Percentiles rank a stretch among this genome's conserved stretches.
Conservation (phyloP, 2,329 filamentous ascomycete genomes). For the Trichoderma sp. region DNA sequence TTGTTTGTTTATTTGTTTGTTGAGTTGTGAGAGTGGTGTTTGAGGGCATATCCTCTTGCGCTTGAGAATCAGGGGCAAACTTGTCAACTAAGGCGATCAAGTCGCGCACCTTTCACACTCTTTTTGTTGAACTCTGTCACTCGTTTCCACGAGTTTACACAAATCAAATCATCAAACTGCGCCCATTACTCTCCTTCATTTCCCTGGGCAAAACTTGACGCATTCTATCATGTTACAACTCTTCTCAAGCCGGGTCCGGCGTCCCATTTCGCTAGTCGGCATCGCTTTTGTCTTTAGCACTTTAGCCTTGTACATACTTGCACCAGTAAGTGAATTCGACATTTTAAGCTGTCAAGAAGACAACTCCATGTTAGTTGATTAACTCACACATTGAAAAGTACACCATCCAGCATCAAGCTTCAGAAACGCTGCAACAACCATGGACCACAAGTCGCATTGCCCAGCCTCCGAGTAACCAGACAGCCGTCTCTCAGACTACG, state of each 20-base stretch:
- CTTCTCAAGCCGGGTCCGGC: neutral
- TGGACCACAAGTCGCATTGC: neutral
- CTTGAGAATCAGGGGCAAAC: neutral
- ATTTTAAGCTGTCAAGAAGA: neutral
- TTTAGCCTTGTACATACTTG: constrained; percentile 12
- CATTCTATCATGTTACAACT: neutral
- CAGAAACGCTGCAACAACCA: neutral
- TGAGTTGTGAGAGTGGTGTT: neutral
- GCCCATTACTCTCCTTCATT: neutral
- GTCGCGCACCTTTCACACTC: neutral
- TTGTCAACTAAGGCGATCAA: neutral
- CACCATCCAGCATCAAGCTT: neutral
- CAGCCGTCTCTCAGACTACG: neutral
- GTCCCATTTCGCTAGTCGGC: neutral
- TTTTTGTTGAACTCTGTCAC: neutral
- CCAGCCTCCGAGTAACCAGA: neutral
- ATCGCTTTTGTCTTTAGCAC: constrained; percentile 20
- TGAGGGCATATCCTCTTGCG: neutral
- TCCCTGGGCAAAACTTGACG: neutral
- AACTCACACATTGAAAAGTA: neutral
- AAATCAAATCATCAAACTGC: neutral
- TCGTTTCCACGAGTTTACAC: neutral
- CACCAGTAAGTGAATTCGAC: constrained; percentile 16
- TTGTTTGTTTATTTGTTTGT: neutral
- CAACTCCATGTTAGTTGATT: neutral